Conservation (phyloP, 2,329 filamentous ascomycete genomes). For the Fonsecaea erecta region DNA sequence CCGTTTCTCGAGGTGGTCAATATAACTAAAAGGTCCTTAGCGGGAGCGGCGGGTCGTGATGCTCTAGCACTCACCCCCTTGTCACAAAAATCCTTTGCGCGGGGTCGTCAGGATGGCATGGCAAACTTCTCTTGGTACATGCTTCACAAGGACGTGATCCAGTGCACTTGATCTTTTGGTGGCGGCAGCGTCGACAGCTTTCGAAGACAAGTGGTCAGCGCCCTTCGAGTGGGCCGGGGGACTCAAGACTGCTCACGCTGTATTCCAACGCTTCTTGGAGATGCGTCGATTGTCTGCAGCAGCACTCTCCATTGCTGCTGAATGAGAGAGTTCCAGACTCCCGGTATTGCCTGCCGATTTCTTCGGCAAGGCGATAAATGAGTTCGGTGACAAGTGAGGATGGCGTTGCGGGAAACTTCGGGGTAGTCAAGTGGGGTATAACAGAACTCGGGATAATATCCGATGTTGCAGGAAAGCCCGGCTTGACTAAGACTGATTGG, state of each 20-base stretch:
- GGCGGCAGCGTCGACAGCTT: slow-evolving; percentile 51
- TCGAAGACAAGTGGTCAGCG: not conserved
- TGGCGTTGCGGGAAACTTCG: not conserved
- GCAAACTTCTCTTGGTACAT: slow-evolving; percentile 51
- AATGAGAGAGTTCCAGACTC: not conserved
- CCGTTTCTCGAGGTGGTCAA: slow-evolving; percentile 42
- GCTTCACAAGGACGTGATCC: slow-evolving; percentile 50
- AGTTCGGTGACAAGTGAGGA: not conserved
- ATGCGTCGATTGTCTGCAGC: not conserved
- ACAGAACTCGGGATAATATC: not conserved
- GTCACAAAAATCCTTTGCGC: slow-evolving; percentile 58
- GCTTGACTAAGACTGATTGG: not conserved
- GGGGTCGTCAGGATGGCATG: slow-evolving; percentile 52
- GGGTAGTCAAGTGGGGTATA: not conserved
- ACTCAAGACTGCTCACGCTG: not conserved
- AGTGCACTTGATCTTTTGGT: slow-evolving; percentile 54
- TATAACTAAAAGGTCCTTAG: slow-evolving; percentile 40
- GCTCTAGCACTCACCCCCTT: slow-evolving; percentile 45
- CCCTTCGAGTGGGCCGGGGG: not conserved
- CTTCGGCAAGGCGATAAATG: not conserved
- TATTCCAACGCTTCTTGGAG: slow-evolving; percentile 4
- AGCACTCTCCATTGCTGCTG: not conserved
- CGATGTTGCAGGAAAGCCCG: not conserved
- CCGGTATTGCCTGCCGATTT: not conserved
- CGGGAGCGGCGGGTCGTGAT: no score